These are phyloP conservation scores for Lachnellula willkommii DNA, from an alignment of 2,329 filamentous ascomycete species.

Conservation along the genomic window DNA sequence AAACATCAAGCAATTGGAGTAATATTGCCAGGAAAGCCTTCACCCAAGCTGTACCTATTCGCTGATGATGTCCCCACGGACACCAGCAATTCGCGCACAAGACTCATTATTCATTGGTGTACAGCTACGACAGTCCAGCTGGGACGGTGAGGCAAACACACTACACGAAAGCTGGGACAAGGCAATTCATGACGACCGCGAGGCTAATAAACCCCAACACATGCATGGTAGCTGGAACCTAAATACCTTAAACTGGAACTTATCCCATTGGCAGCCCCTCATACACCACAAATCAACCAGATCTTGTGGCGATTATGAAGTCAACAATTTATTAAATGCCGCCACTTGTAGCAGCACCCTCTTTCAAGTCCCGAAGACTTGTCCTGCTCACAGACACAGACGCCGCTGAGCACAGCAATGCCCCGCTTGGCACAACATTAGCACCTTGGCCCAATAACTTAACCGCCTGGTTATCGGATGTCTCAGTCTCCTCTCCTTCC, in stretches of 20 bases:
- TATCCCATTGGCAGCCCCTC: too few relatives aligned
- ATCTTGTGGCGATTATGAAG: too few relatives aligned
- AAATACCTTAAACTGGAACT: too few relatives aligned
- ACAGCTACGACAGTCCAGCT: background rate
- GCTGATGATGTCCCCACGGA: too few relatives aligned
- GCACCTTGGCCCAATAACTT: constrained; percentile 3
- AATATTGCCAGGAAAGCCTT: background rate
- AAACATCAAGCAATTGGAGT: background rate
- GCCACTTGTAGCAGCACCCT: background rate
- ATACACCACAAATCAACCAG: too few relatives aligned
- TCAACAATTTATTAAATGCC: too few relatives aligned
- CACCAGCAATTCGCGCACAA: background rate
- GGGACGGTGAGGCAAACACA: background rate
- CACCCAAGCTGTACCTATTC: too few relatives aligned
- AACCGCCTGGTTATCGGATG: background rate
- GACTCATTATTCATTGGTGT: background rate
- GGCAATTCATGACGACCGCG: background rate
- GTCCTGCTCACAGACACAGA: background rate
- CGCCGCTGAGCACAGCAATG: constrained; percentile 1
- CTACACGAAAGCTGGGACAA: background rate
- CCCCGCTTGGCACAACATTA: constrained; percentile 7
- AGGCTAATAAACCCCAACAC: background rate
- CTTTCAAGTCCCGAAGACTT: background rate
- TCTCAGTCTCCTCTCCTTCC: background rate
- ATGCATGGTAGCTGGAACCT: background rate